Conservation (phyloP, 129 eudicot species). For the carrot (Daucus carota) region DNA sequence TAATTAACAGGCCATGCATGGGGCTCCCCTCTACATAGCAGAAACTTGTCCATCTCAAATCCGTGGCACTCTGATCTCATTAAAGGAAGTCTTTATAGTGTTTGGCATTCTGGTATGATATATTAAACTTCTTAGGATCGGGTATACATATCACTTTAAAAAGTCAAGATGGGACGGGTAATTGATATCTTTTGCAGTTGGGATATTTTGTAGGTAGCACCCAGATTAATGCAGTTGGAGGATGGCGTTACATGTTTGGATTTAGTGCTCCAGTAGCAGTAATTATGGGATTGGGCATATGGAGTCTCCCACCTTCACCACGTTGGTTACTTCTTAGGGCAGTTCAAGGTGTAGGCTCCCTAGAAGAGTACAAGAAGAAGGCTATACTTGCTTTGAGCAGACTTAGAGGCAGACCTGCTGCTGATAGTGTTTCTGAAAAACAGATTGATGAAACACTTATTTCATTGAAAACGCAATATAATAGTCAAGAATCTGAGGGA, state of each 20-base stretch:
- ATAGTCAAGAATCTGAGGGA: conserved; percentile 63
- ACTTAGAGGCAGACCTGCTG: conserved; percentile 71
- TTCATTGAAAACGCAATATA: conserved; percentile 58
- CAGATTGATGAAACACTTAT: conserved; percentile 76
- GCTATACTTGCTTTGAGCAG: conserved; percentile 65
- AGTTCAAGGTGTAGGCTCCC: conserved; percentile 70
- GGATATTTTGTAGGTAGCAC: conserved; percentile 89
- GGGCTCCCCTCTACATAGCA: conserved; percentile 96
- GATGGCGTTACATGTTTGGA: conserved; percentile 99
- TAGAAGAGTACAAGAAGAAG: conserved; percentile 63
- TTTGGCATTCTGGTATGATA: conserved; percentile 80
- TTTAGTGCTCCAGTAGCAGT: conserved; percentile 76
- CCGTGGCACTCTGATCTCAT: conserved; percentile 86
- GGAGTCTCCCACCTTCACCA: conserved; percentile 84
- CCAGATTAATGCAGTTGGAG: conserved; percentile 66
- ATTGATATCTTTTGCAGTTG: conserved; percentile 33
- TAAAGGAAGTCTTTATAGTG: conserved; percentile 87
- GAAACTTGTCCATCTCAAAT: conserved; percentile 98
- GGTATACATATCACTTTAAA: background rate
- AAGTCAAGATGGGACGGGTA: background rate
- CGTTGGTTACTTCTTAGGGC: conserved; percentile 96
- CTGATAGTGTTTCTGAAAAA: conserved; percentile 57
- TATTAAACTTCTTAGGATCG: background rate
- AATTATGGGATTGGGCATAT: conserved; percentile 83
- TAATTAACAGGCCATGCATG: conserved; percentile 92